These are phyloP conservation scores for Penicillium sp. DNA, from an alignment of 2,329 filamentous ascomycete species.

Conservation along the genomic window DNA sequence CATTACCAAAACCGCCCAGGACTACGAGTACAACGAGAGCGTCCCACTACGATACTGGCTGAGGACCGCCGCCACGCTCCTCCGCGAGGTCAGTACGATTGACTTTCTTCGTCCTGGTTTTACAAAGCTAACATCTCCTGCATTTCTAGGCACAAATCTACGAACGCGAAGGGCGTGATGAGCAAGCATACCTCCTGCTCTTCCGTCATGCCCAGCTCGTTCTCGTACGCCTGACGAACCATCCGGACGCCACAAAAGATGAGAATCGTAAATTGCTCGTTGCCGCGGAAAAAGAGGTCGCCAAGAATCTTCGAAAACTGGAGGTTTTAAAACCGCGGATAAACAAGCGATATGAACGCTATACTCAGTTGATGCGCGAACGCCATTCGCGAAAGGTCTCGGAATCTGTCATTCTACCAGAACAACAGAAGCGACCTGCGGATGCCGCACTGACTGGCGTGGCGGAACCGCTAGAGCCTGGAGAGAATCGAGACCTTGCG, in stretches of 20 bases:
- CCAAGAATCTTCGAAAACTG: conserved; percentile 65
- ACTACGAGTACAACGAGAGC: conserved; percentile 75
- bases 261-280: conserved; percentile 55
- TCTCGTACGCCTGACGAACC: conserved; percentile 68
- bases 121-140: not conserved
- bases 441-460: conserved; percentile 63
- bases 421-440: conserved; percentile 20
- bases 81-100: conserved; percentile 66
- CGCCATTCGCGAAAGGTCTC: conserved; percentile 44
- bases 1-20: conserved; percentile 70
- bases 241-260: conserved; percentile 68
- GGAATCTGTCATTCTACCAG: conserved; percentile 7
- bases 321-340: conserved; percentile 79
- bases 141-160: conserved; percentile 72
- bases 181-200: conserved; percentile 87
- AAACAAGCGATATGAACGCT: conserved; percentile 66
- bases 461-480: conserved; percentile 64
- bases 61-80: conserved; percentile 72
- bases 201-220: conserved; percentile 86
- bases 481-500: conserved; percentile 70
- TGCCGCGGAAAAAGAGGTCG: conserved; percentile 61
- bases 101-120: not conserved
- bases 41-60: conserved; percentile 80
- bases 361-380: conserved; percentile 54
- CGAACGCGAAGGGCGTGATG: conserved; percentile 77